phyloP scores from a whole-genome alignment of 2,329 filamentous ascomycete genomes.

The Cercospora nicotianae region DNA sequence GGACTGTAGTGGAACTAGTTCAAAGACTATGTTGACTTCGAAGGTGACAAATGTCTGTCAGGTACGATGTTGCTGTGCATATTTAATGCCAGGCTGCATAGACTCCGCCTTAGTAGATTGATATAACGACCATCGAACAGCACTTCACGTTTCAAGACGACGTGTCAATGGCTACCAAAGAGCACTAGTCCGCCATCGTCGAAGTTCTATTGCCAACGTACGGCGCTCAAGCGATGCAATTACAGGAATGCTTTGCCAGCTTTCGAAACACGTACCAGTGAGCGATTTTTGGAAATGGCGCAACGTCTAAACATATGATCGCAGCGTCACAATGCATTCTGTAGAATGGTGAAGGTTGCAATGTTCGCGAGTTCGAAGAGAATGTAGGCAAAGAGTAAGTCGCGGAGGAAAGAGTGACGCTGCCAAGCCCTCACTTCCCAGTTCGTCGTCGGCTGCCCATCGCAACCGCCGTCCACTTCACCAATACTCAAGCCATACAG shows the following conservation, averaged over 20 bases:
- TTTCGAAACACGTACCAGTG: not conserved
- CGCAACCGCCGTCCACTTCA: not conserved
- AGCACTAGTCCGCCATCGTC: not conserved
- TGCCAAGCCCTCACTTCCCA: not conserved
- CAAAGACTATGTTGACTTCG: conserved; percentile 1
- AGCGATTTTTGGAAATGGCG: not conserved
- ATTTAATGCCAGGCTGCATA: not conserved
- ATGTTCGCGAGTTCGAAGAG: not conserved
- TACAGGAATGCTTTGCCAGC: not conserved
- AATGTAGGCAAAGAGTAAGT: not conserved
- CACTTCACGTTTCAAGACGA: no score
- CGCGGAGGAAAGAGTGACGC: not conserved
- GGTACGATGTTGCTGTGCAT: not conserved
- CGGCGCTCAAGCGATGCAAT: not conserved
- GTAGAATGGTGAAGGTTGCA: not conserved
- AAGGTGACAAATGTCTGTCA: not conserved
- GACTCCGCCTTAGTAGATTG: not conserved
- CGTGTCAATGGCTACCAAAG: no score
- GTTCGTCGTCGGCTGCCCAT: not conserved
- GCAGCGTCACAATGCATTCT: not conserved
- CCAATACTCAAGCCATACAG: not conserved
- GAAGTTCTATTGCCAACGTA: not conserved
- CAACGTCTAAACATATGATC: not conserved
- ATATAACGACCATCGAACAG: not conserved
- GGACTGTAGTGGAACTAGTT: not conserved